Percentiles rank a stretch among this genome's conserved stretches.
Conservation (phyloP, 1,284 basidiomycete species). For the Polyporus tsugae region DNA sequence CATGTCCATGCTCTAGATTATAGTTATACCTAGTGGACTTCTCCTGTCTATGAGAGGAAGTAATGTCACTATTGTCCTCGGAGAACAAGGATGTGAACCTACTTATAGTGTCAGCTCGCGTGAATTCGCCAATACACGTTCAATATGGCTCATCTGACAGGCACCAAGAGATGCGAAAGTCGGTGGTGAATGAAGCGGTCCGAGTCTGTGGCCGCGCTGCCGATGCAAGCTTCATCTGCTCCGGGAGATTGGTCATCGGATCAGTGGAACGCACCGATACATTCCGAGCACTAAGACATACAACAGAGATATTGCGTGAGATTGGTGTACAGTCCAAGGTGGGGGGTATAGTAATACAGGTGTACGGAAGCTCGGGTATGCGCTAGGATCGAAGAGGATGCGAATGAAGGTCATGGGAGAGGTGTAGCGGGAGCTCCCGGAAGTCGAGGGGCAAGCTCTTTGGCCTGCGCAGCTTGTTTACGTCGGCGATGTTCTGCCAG, state of each 20-base stretch:
- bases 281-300: conserved; percentile 12
- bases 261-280: conserved; percentile 25
- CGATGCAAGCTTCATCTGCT: too few relatives aligned
- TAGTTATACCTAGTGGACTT: neutral
- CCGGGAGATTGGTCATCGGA: conserved; percentile 20
- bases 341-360: neutral
- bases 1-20: conserved; percentile 10
- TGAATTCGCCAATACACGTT: neutral
- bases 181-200: neutral
- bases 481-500: conserved; percentile 49
- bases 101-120: neutral
- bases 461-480: conserved; percentile 46
- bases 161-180: neutral
- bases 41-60: neutral
- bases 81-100: neutral
- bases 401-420: conserved; percentile 26
- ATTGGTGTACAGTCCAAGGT: conserved; percentile 13
- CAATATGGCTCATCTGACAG: neutral
- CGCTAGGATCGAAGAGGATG: neutral
- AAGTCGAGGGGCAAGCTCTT: conserved; percentile 49
- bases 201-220: too few relatives aligned
- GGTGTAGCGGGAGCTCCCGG: conserved; percentile 45
- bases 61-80: neutral
- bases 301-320: conserved; percentile 15
- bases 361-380: neutral